A percentile compares a stretch with the other conserved stretches of the same genome.
Evolutionary conservation across 2,329 filamentous ascomycete genomes (phyloP).

Genomic region (Clonostachys solani): DNA sequence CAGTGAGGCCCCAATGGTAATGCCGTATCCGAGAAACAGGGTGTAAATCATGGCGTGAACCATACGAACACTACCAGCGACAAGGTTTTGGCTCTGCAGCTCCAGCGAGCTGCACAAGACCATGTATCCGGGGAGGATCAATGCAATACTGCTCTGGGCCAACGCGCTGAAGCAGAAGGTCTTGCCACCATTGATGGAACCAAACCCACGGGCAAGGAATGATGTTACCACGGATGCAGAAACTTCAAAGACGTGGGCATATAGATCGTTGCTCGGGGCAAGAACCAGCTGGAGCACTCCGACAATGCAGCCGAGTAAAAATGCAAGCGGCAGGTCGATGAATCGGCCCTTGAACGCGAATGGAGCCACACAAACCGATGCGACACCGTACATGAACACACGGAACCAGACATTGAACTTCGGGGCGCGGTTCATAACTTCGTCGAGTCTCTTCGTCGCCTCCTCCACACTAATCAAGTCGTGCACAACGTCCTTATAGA

Average conservation of each 20-base stretch:
- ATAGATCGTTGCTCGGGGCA: constrained; percentile 69
- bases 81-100: constrained; percentile 65
- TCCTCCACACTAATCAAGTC: constrained; percentile 71
- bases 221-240: constrained; percentile 60
- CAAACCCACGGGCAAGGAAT: constrained; percentile 65
- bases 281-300: constrained; percentile 72
- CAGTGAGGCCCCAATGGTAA: constrained; percentile 63
- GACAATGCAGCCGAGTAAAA: constrained; percentile 70
- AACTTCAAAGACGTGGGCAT: constrained; percentile 49
- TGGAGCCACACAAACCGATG: constrained; percentile 71
- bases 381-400: constrained; percentile 69
- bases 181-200: constrained; percentile 54
- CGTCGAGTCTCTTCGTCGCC: constrained; percentile 57
- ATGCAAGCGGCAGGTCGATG: constrained; percentile 75
- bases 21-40: constrained; percentile 69
- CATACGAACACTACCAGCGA: constrained; percentile 70
- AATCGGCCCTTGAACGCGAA: constrained; percentile 76
- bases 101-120: constrained; percentile 50
- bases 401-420: constrained; percentile 48
- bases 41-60: constrained; percentile 75
- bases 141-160: constrained; percentile 68
- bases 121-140: constrained; percentile 64
- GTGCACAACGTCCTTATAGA: constrained; percentile 81
- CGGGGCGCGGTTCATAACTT: constrained; percentile 37
- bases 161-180: constrained; percentile 70